Base-by-base conservation (phyloP, 441 rosid species). In the Macaranga tanarius region DNA sequence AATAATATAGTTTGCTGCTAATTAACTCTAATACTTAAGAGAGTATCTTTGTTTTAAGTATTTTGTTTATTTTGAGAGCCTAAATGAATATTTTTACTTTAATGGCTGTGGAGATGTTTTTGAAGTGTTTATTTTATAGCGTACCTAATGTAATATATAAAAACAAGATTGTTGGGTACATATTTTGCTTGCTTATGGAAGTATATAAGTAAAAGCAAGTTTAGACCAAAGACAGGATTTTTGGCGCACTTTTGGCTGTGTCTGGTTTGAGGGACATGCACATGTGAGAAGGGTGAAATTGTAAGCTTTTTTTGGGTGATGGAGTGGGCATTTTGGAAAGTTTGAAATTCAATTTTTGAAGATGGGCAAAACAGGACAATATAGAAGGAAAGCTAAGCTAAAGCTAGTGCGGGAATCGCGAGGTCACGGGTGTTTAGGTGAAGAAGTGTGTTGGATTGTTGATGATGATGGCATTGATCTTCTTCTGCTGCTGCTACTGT, bases 141-240 rank as follows among this genome's bases (percentile, higher is more conserved):
- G 63, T 70, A n/a, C 22, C 51, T 58, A 58, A 70, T 70, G 22
- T 40, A 28, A 42, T 42, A 25, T 70, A n/a, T 71, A 65, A 50
- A 70, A 67, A 54, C 48, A 50, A 59, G 52, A 54, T 13, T 34
- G 67, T 25, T 50, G 61, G 74, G 20, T 19, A 42, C 52, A 1
- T 52, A 2, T 31, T 31, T 1, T 17, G 20, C 56, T 52, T 52
- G 17, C 13, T 1, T 15, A 7, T 58, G 4, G 38, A 28, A 7
- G 15, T 25, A 28, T 25, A 59, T 7, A 5, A 28, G 38, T 7
- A 26, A 26, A 58, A 19, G 20, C 9, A 52, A 19, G 2, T 58
- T 0, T 12, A 13, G 31, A 16, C 34, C 1, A 3, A 25, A 57
- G 61, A 25, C n/a, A 52, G 20, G 22, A 52, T 17, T 19, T 52